Evolutionary conservation across 257 asterid species (phyloP).

Genomic region (Solanum medicagineum): DNA sequence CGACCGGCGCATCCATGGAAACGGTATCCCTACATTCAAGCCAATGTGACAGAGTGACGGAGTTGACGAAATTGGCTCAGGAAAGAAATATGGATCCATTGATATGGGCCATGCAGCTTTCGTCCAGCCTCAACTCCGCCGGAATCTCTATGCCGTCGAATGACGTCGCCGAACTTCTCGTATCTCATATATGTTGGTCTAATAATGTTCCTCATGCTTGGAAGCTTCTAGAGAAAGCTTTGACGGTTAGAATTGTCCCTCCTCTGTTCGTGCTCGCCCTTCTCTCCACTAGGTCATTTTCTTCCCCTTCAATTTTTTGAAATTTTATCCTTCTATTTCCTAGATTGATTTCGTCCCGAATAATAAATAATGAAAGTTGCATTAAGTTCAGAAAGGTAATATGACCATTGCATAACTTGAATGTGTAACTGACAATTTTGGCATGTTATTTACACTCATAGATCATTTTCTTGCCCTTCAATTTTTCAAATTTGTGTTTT

Average conservation of each 20-base stretch:
- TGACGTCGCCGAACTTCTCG: slow-evolving; percentile 57
- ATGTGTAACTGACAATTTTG: not conserved
- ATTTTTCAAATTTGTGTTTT: not conserved
- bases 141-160: slow-evolving; percentile 64
- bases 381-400: not conserved
- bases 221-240: slow-evolving; percentile 86
- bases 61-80: slow-evolving; percentile 67
- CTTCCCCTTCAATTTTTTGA: not conserved
- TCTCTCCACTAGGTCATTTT: slow-evolving; percentile 55
- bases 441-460: not conserved
- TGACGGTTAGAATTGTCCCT: slow-evolving; percentile 53
- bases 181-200: slow-evolving; percentile 78
- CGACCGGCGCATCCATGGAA: not conserved
- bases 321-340: not conserved
- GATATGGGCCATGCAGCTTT: slow-evolving; percentile 63
- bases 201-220: slow-evolving; percentile 70
- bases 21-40: slow-evolving; percentile 11
- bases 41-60: slow-evolving; percentile 48
- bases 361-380: not conserved
- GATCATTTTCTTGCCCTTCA: not conserved
- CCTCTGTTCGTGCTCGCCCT: slow-evolving; percentile 77
- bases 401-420: not conserved
- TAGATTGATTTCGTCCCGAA: not conserved
- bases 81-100: slow-evolving; percentile 72
- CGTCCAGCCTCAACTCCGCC: slow-evolving; percentile 47